Evolutionary conservation across 495 filamentous ascomycete species (phyloP).

Genomic region (Hapsidospora chrysogenum): DNA sequence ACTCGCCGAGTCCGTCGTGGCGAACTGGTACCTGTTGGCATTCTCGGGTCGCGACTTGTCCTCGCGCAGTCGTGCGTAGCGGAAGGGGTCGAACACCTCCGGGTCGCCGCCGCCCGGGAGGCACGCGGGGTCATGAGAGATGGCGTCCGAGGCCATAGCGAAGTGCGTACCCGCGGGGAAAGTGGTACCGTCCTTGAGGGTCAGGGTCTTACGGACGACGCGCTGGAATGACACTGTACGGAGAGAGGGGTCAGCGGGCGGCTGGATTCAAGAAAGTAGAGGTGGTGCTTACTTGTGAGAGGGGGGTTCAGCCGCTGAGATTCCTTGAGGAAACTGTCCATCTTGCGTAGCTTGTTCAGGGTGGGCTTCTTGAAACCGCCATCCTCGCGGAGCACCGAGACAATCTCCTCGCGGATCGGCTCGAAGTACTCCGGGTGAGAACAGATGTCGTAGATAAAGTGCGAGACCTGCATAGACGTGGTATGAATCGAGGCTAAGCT

Average conservation of each 20-base stretch:
- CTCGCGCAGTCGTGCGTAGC: constrained; percentile 30
- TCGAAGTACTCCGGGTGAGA: neutral
- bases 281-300: neutral
- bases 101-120: constrained; percentile 4
- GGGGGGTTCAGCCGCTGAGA: constrained; percentile 12
- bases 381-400: neutral
- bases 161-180: constrained; percentile 20
- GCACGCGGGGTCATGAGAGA: neutral
- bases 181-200: constrained; percentile 22
- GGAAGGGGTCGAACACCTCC: constrained; percentile 28
- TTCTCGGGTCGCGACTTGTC: constrained; percentile 6
- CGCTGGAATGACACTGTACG: constrained; percentile 16
- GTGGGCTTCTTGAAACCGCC: constrained; percentile 2
- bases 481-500: constrained; percentile 12
- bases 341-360: constrained; percentile 8
- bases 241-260: neutral
- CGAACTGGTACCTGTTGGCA: constrained; percentile 23
- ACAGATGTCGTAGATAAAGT: constrained; percentile 5
- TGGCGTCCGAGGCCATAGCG: constrained; percentile 1
- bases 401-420: neutral
- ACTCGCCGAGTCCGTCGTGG: constrained; percentile 16
- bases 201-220: constrained; percentile 18
- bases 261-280: neutral
- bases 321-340: constrained; percentile 14
- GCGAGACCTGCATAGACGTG: constrained; percentile 11